A percentile compares a stretch with the other conserved stretches of the same genome.
Conservation (phyloP, 495 filamentous ascomycete species). For the Bryoglossum gracile region DNA sequence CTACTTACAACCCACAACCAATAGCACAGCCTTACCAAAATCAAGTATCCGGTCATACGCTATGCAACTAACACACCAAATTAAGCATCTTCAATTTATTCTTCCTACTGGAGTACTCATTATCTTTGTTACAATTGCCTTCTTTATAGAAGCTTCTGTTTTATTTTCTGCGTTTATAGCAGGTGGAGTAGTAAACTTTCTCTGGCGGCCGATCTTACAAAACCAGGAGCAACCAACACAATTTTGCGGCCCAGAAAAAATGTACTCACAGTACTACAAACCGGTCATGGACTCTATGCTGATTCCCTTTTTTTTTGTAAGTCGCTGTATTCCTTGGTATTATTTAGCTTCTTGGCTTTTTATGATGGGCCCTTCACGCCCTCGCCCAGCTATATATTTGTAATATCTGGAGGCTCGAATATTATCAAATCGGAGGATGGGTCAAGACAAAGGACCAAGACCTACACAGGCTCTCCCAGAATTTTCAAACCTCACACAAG, state of each 20-base stretch:
- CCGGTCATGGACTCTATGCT: constrained; percentile 47
- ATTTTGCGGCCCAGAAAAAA: not conserved
- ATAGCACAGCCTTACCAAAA: not conserved
- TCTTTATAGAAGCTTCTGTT: constrained; percentile 59
- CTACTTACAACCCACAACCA: not conserved
- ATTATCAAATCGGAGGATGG: too few species aligned
- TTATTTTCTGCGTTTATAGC: constrained; percentile 67
- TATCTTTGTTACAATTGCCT: constrained; percentile 46
- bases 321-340: constrained; percentile 12
- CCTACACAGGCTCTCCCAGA: too few species aligned
- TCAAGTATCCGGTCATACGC: not conserved
- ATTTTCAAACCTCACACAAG: too few species aligned
- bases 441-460: too few species aligned
- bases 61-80: not conserved
- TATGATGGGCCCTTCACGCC: too few species aligned
- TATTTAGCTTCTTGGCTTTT: not conserved
- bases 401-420: too few species aligned
- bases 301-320: constrained; percentile 69
- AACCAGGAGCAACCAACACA: not conserved
- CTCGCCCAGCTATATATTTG: too few species aligned
- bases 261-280: constrained; percentile 53
- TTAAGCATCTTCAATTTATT: constrained; percentile 12
- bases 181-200: constrained; percentile 37
- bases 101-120: constrained; percentile 35
- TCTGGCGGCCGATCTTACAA: constrained; percentile 4